Base-by-base conservation (phyloP, 2,329 filamentous ascomycete genomes). In the Neonectria coccinea region DNA sequence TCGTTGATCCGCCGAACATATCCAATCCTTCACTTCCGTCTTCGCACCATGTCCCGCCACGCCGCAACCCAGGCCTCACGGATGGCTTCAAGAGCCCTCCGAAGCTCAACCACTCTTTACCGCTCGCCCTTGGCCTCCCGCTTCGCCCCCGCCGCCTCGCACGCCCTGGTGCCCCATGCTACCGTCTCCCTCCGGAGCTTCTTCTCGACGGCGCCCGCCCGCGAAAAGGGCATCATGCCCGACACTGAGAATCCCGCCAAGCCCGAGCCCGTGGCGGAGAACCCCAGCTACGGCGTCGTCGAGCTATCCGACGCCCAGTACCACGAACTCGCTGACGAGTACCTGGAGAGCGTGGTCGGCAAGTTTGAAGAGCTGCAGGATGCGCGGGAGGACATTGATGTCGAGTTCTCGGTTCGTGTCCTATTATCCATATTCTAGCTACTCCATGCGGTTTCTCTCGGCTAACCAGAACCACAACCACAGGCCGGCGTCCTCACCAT, bases 401-500 rank as follows among this genome's bases (percentile, higher is more conserved):
- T 96, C 5, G 96, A 99, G 75, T 98, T 91, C 73, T 91, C 91
- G 65, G 95, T 97, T 84, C 67, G 90, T 84, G 2, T 14, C 22
- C 22, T 9, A 51, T 36, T 39, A 39, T 22, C n/a, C 33, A 20
- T 12, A 11, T 51, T 44, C 18, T 16, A 18, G 51, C 20, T 45
- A 47, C 29, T 31, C 27, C 48, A 59, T 51, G 4, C 27, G 12
- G 4, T 27, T 52, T 42, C n/a, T n/a, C 22, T 59, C 63, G 20
- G 16, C 62, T 74, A 68, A 72, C 54, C 41, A 10, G 29, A 36
- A n/a, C 29, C 42, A 54, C 39, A 51, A 45, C 27, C 36, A 50
- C 73, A 97, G 94, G 88, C 93, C 58, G 95, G 96, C 59, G 94
- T 98, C 60, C 85, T 98, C 72, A 94, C 90, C 67, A 84, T 98